Evolutionary conservation across 352 stramenopile genomes (phyloP), one percentile per base, ranked within the genome.

Genomic region (Peronospora belbahrii): DNA sequence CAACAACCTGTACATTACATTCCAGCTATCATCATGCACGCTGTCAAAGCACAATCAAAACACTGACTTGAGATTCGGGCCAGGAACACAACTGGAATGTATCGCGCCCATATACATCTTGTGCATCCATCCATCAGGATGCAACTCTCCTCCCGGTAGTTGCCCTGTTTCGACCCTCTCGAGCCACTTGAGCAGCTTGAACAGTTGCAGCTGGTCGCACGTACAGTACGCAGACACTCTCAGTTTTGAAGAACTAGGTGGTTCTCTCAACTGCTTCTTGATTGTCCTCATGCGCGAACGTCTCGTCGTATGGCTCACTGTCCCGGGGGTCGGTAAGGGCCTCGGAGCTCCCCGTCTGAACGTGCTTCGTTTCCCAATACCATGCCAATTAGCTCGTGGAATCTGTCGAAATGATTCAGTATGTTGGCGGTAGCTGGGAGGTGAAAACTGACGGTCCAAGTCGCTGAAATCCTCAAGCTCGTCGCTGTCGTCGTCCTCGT

Each of bases 71-170:
- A 68, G 62, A 41, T 83, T 65, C 8, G 42, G 38, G 6, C 56
- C 38, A 27, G 80, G 74, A 4, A 64, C 70, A 31, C 71, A 89
- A 13, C 62, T 80, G 43, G 77, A 85, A 52, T 92, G 80, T 43
- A 92, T 87, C 25, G 71, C 80, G 22, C 80, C 80, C 77, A 92
- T 88, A 65, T 89, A 87, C 78, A 92, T 89, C 48, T 89, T 86
- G 65, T 88, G 73, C 32, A 37, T 70, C 80, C 80, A 92, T 13
- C 80, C 80, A 41, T 89, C 68, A 1, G 75, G 72, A 49, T 86
- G 83, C 15, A 92, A 59, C 38, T 92, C 80, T 28, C 78, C 77
- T 6, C 80, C 77, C 0, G 77, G 77, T 8, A 90, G 43, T 57
- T 90, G 77, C 1, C 76, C 77, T 2, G 74, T 89, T 49, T 89